Evolutionary conservation across 768 basidiomycete species (phyloP).

Genomic region (Boletus eberwhitei): DNA sequence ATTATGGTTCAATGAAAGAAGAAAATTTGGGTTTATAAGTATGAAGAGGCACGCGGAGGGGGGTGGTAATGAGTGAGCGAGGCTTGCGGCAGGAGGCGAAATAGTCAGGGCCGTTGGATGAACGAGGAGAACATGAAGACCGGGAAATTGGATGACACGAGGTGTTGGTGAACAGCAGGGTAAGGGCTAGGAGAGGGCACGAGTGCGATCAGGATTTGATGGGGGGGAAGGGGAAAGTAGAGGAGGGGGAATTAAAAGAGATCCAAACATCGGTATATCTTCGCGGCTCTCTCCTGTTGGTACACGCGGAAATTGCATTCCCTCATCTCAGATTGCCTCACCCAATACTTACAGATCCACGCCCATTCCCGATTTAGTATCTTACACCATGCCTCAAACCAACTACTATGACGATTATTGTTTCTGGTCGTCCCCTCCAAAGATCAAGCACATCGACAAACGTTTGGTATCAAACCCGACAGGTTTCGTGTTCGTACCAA

Average conservation of each 20-base stretch:
- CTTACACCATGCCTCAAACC: too few relatives aligned
- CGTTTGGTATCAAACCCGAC: too few relatives aligned
- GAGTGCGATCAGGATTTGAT: conserved; percentile 30
- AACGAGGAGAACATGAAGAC: conserved; percentile 51
- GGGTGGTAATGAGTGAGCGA: conserved; percentile 42
- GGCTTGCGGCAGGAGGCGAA: conserved; percentile 38
- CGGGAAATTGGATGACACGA: conserved; percentile 42
- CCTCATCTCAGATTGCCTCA: too few relatives aligned
- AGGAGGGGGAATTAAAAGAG: conserved; percentile 18
- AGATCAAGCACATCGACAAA: too few relatives aligned
- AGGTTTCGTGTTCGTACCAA: too few relatives aligned
- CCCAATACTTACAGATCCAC: too few relatives aligned
- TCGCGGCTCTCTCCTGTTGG: too few relatives aligned
- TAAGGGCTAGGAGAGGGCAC: conserved; percentile 34
- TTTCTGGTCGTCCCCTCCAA: too few relatives aligned
- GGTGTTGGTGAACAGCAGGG: conserved; percentile 41
- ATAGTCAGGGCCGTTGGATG: conserved; percentile 42
- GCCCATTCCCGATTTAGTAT: too few relatives aligned
- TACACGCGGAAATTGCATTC: too few relatives aligned
- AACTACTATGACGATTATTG: too few relatives aligned
- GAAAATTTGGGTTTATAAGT: conserved; percentile 54
- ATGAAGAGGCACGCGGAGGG: conserved; percentile 41
- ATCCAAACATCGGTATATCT: too few relatives aligned
- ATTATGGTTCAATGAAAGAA: conserved; percentile 43
- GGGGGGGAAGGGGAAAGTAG: not conserved